Conservation (phyloP, 371 early-diverging fungal genomes). For the Funneliformis caledonium region DNA sequence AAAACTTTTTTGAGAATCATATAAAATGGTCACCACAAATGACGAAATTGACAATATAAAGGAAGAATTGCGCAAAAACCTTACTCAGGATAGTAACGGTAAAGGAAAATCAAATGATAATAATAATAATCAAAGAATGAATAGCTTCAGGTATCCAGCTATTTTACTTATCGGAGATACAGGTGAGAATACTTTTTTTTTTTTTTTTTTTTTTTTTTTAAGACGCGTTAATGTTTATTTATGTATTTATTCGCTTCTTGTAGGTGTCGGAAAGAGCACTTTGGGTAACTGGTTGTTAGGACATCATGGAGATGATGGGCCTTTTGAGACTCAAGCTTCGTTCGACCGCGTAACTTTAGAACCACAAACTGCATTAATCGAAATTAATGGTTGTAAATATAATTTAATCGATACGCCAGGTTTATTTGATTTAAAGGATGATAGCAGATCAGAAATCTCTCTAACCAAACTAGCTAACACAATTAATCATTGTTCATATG, state of each 20-base stretch:
- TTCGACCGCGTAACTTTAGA: not conserved
- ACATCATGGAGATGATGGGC: not conserved
- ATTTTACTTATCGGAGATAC: not conserved
- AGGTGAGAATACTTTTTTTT: not conserved
- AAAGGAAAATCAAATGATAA: too few relatives aligned
- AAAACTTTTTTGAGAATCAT: too few relatives aligned
- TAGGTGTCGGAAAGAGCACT: constrained; percentile 36
- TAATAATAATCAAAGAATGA: too few relatives aligned
- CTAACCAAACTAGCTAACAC: not conserved
- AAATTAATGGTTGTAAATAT: constrained; percentile 7
- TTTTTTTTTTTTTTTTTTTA: too few relatives aligned
- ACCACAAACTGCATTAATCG: not conserved
- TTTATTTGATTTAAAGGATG: constrained; percentile 10
- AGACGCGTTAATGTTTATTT: too few relatives aligned
- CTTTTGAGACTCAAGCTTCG: not conserved
- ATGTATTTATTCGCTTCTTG: not conserved
- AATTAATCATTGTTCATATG: constrained; percentile 27
- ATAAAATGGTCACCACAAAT: too few relatives aligned
- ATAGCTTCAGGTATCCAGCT: not conserved
- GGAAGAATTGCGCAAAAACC: too few relatives aligned
- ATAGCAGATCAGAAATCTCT: not conserved
- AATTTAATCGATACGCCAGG: constrained; percentile 26
- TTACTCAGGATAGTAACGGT: too few relatives aligned
- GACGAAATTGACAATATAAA: too few relatives aligned
- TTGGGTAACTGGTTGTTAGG: constrained; percentile 22